Evolutionary conservation across 2,329 filamentous ascomycete genomes (phyloP).

Genomic region (Boeremia exigua): DNA sequence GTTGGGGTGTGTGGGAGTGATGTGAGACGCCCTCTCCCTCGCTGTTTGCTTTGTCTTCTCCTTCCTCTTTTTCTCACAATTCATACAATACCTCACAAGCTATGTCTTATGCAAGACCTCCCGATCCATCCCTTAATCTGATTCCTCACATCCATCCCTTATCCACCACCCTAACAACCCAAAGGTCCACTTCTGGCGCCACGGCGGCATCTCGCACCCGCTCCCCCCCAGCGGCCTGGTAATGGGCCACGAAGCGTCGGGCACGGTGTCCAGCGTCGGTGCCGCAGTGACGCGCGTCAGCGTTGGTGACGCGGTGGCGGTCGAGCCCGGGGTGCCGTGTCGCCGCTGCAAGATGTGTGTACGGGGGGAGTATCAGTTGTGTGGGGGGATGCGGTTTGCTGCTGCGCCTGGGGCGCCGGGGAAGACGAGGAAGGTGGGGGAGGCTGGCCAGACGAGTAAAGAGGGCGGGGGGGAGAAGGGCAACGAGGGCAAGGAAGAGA

Average conservation of each 20-base stretch:
- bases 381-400: slow-evolving; percentile 81
- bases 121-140: too few relatives aligned
- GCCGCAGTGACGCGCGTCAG: slow-evolving; percentile 76
- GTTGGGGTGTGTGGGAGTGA: slow-evolving; percentile 54
- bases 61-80: too few relatives aligned
- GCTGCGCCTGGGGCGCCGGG: too few relatives aligned
- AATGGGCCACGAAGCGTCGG: slow-evolving; percentile 91
- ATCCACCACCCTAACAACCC: not conserved
- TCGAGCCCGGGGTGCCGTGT: slow-evolving; percentile 93
- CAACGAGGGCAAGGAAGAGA: too few relatives aligned
- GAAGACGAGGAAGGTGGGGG: too few relatives aligned
- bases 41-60: too few relatives aligned
- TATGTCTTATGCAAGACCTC: too few relatives aligned
- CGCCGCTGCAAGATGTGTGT: slow-evolving; percentile 84
- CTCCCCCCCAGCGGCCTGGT: slow-evolving; percentile 81
- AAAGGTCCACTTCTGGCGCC: slow-evolving; percentile 89
- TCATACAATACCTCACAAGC: too few relatives aligned
- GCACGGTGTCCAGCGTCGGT: slow-evolving; percentile 77
- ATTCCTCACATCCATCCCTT: too few relatives aligned
- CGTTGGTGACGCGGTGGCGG: slow-evolving; percentile 85
- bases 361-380: slow-evolving; percentile 90
- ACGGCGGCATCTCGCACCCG: slow-evolving; percentile 82
- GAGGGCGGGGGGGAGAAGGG: too few relatives aligned
- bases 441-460: too few relatives aligned
- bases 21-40: slow-evolving; percentile 17